These are phyloP conservation scores for Trypanosoma caninum DNA, from an alignment of 208 protist genomes.

Conservation along the genomic window DNA sequence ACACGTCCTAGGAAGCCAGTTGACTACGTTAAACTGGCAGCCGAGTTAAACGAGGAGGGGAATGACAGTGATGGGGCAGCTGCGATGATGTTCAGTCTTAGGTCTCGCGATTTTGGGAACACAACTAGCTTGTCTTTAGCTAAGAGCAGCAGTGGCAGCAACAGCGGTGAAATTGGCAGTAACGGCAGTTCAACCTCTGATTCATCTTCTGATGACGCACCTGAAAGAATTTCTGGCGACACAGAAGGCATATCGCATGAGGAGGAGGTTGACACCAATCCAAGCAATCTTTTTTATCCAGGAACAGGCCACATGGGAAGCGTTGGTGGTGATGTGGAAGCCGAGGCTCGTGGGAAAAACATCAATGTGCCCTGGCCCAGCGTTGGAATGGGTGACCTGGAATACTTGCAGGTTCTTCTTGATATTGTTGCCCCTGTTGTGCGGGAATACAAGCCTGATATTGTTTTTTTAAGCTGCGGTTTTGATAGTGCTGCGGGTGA, in stretches of 20 bases:
- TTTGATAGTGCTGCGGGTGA: slow-evolving; percentile 95
- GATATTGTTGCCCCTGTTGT: slow-evolving; percentile 91
- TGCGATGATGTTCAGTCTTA: slow-evolving; percentile 52
- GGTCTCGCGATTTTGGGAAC: neutral
- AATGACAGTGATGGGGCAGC: slow-evolving; percentile 39
- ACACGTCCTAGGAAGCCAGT: slow-evolving; percentile 33
- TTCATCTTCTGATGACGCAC: neutral
- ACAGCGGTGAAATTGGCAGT: too few relatives aligned
- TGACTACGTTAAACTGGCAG: slow-evolving; percentile 68
- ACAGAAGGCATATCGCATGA: slow-evolving; percentile 58
- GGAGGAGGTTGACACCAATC: slow-evolving; percentile 10
- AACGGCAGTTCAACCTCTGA: too few relatives aligned
- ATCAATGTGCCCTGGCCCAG: slow-evolving; percentile 94
- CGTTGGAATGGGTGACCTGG: slow-evolving; percentile 87
- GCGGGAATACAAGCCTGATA: slow-evolving; percentile 87
- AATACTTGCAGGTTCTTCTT: slow-evolving; percentile 93
- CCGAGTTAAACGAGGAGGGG: slow-evolving; percentile 40
- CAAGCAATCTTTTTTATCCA: slow-evolving; percentile 87
- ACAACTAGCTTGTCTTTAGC: slow-evolving; percentile 19
- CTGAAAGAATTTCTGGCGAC: slow-evolving; percentile 34
- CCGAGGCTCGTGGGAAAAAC: slow-evolving; percentile 77
- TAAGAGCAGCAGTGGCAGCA: slow-evolving; percentile 8
- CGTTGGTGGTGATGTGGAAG: slow-evolving; percentile 47
- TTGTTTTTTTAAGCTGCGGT: slow-evolving; percentile 94
- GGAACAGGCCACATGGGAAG: slow-evolving; percentile 79